Evolutionary conservation across 768 basidiomycete genomes (phyloP).

Genomic region (Rhizopogon rudus): DNA sequence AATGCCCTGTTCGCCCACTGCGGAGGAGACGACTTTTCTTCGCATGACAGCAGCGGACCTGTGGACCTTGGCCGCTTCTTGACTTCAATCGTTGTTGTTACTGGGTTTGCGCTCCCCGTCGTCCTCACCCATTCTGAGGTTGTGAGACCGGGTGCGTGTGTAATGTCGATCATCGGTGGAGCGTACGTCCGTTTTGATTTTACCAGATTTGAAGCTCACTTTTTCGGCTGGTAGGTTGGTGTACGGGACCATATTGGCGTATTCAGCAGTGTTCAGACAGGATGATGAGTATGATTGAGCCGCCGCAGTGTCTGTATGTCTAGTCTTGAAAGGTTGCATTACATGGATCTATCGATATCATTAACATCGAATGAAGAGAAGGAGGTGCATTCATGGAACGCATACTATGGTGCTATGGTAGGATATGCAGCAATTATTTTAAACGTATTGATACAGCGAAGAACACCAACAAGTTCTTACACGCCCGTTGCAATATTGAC

Average conservation of each 20-base stretch:
- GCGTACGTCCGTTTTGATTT: conserved; percentile 45
- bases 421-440: neutral
- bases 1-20: conserved; percentile 95
- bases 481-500: neutral
- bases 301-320: neutral
- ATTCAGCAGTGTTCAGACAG: conserved; percentile 77
- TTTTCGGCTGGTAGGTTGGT: conserved; percentile 49
- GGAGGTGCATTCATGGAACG: neutral
- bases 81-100: conserved; percentile 84
- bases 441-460: neutral
- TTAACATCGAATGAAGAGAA: neutral
- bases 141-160: conserved; percentile 78
- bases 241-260: conserved; percentile 87
- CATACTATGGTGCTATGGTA: neutral
- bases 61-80: conserved; percentile 94
- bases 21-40: conserved; percentile 82
- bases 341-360: conserved; percentile 10
- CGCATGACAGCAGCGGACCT: conserved; percentile 69
- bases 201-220: conserved; percentile 1
- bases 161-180: conserved; percentile 94
- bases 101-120: conserved; percentile 90
- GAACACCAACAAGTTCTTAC: neutral
- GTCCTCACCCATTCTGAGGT: conserved; percentile 89
- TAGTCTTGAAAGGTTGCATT: conserved; percentile 7
- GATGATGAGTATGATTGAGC: conserved; percentile 71